Percentiles rank a stretch among this genome's conserved stretches.
These are phyloP conservation scores for Cryptosporidium muris DNA, from an alignment of 169 alveolate species.

Conservation along the genomic window DNA sequence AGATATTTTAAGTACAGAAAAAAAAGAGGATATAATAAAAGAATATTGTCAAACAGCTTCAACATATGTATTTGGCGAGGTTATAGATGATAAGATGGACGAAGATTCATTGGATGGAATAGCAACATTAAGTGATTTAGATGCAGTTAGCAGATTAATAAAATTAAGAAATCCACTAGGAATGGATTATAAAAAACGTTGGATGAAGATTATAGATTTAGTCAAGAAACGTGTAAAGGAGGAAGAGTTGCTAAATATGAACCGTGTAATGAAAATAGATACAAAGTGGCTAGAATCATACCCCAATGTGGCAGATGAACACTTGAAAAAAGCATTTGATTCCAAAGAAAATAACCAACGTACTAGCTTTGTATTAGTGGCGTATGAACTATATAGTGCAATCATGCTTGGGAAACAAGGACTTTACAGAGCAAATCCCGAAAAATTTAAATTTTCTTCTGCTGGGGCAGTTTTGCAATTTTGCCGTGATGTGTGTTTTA, in stretches of 20 bases:
- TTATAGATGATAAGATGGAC: constrained; percentile 12
- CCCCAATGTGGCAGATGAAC: constrained; percentile 43
- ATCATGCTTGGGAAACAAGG: constrained; percentile 66
- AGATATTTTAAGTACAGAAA: not conserved
- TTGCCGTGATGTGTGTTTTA: constrained; percentile 66
- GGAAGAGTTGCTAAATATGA: constrained; percentile 48
- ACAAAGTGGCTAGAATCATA: constrained; percentile 41
- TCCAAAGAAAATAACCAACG: constrained; percentile 59
- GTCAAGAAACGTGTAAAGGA: constrained; percentile 48
- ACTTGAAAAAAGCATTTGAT: constrained; percentile 52
- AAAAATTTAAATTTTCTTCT: constrained; percentile 33
- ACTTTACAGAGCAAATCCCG: constrained; percentile 5
- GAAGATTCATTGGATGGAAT: constrained; percentile 36
- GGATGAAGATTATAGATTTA: constrained; percentile 56
- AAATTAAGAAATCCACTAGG: constrained; percentile 56
- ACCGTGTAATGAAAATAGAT: constrained; percentile 46
- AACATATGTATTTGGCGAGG: constrained; percentile 30
- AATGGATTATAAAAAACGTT: constrained; percentile 30
- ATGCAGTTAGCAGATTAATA: constrained; percentile 21
- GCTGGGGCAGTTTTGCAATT: constrained; percentile 29
- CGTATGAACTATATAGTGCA: constrained; percentile 59
- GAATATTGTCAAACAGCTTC: constrained; percentile 53
- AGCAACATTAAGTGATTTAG: constrained; percentile 36
- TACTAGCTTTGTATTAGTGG: constrained; percentile 46
- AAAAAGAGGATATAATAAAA: constrained; percentile 10